Conservation (phyloP, 192 early-diverging fungal species). For the Entomortierella beljakovae region DNA sequence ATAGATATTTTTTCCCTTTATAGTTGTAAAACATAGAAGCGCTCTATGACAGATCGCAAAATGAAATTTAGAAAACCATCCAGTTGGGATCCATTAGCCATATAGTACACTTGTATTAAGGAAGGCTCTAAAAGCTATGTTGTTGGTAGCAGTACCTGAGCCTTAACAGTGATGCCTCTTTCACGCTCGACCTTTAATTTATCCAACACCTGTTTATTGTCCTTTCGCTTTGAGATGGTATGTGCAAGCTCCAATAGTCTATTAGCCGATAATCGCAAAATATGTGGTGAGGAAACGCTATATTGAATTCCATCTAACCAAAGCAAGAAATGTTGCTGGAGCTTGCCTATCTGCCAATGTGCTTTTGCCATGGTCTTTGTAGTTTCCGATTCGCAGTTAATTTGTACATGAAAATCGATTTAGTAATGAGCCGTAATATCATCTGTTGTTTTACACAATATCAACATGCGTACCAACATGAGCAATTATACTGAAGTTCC, state of each 20-base stretch:
- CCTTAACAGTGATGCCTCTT: conserved; percentile 98
- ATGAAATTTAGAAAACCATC: no score
- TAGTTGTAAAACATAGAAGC: conserved; percentile 94
- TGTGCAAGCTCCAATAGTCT: conserved; percentile 91
- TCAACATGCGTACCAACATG: conserved; percentile 76
- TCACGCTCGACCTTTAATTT: conserved; percentile 97
- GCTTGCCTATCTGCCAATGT: conserved; percentile 87
- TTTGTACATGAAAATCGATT: no score
- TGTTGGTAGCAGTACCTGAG: conserved; percentile 69
- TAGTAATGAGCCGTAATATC: no score
- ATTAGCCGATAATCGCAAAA: not conserved
- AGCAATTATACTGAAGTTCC: conserved; percentile 94
- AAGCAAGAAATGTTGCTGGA: not conserved
- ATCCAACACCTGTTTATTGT: conserved; percentile 93
- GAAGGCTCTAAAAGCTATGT: not conserved
- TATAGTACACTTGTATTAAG: no score
- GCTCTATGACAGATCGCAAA: no score
- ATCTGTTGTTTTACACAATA: no score
- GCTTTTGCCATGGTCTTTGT: conserved; percentile 92
- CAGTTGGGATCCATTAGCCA: no score
- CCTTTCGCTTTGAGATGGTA: conserved; percentile 76
- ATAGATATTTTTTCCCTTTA: conserved; percentile 82
- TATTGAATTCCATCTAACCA: not conserved
- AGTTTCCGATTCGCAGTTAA: no score
- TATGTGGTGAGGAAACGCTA: conserved; percentile 1